These are phyloP conservation scores for Paecilomyces variotii DNA, from an alignment of 2,329 filamentous ascomycete genomes.

Conservation along the genomic window DNA sequence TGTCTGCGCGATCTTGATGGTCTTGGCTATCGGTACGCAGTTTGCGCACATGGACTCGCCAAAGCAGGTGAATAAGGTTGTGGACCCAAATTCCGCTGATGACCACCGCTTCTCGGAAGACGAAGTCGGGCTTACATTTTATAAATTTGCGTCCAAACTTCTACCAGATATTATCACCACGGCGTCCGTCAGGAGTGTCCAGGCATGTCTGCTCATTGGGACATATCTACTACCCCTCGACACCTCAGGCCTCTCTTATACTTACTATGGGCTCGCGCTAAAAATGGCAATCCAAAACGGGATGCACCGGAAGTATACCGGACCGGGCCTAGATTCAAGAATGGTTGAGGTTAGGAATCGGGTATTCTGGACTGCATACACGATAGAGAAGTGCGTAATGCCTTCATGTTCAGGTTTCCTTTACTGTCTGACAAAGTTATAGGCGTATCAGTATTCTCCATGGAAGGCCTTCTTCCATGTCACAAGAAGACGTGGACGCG, in stretches of 20 bases:
- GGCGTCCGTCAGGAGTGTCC: conserved; percentile 50
- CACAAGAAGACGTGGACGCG: conserved; percentile 46
- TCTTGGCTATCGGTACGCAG: conserved; percentile 37
- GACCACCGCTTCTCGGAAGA: conserved; percentile 41
- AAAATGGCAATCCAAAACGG: conserved; percentile 54
- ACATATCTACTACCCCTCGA: conserved; percentile 50
- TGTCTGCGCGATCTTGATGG: conserved; percentile 36
- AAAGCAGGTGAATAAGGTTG: conserved; percentile 26
- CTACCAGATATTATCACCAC: conserved; percentile 51
- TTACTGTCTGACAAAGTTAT: conserved; percentile 3
- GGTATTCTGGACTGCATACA: conserved; percentile 52
- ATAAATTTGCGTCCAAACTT: conserved; percentile 48
- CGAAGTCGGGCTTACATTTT: conserved; percentile 49
- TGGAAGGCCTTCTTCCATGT: conserved; percentile 48
- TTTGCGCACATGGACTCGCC: conserved; percentile 36
- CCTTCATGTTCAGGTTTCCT: background rate
- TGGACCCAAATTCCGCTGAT: conserved; percentile 16
- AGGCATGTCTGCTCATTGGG: conserved; percentile 50
- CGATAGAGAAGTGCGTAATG: conserved; percentile 44
- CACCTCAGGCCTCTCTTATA: conserved; percentile 49
- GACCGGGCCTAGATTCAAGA: conserved; percentile 39
- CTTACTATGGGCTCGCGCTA: conserved; percentile 49
- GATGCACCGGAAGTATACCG: conserved; percentile 48
- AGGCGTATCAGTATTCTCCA: conserved; percentile 51
- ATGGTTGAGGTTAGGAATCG: conserved; percentile 48